phyloP scores from a whole-genome alignment of 2,329 filamentous ascomycete genomes.

The Penicillium sp. region DNA sequence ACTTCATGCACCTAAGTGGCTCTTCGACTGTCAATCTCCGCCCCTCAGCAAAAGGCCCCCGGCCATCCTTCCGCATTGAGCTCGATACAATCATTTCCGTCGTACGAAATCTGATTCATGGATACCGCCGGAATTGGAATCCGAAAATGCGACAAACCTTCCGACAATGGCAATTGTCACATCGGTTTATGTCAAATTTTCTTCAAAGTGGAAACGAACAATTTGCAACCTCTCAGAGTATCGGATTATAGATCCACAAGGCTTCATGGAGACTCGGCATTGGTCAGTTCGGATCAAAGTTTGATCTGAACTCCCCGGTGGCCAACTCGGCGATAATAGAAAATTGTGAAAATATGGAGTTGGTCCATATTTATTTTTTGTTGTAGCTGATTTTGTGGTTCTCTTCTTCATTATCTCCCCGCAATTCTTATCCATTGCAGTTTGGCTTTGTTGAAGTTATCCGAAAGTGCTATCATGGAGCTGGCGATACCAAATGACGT shows the following conservation, averaged over 20 bases:
- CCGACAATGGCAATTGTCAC: background rate
- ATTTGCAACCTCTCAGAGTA: background rate
- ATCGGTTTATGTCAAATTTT: background rate
- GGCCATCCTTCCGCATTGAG: background rate
- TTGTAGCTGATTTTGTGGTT: background rate
- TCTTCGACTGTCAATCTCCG: constrained; percentile 1
- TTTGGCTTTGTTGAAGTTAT: background rate
- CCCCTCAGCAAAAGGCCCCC: background rate
- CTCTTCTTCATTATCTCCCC: background rate
- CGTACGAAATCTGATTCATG: background rate
- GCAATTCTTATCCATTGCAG: background rate
- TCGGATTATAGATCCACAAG: background rate
- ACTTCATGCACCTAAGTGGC: background rate
- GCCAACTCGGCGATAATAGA: background rate
- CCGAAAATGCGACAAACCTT: background rate
- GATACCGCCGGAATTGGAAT: background rate
- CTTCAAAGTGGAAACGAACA: background rate
- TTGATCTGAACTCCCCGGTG: constrained; percentile 1
- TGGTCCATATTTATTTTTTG: background rate
- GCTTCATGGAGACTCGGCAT: background rate
- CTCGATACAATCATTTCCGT: background rate
- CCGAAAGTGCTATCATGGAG: background rate
- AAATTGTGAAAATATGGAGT: background rate
- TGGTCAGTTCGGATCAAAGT: background rate
- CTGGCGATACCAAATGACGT: constrained; percentile 28